Evolutionary conservation across 768 basidiomycete species (phyloP).

Genomic region (Lentinula guzmanii): DNA sequence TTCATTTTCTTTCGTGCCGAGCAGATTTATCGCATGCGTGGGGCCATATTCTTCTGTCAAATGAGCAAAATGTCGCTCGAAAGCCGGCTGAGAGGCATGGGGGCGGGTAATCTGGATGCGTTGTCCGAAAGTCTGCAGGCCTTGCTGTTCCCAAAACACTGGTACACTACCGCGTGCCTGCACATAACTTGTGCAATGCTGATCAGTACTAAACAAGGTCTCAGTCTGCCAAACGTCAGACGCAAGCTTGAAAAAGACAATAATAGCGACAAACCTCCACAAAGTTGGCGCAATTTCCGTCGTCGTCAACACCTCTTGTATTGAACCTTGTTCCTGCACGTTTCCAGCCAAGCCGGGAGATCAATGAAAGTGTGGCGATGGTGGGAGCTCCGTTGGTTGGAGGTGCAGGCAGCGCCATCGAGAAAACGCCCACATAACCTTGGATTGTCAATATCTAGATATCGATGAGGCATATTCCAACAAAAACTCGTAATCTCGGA

Average conservation of each 20-base stretch:
- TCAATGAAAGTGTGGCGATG: slow-evolving; percentile 71
- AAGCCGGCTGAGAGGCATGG: slow-evolving; percentile 93
- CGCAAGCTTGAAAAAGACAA: slow-evolving; percentile 1
- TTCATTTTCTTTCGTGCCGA: slow-evolving; percentile 92
- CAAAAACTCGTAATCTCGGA: slow-evolving; percentile 12
- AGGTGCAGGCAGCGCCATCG: slow-evolving; percentile 70
- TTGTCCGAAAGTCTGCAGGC: slow-evolving; percentile 90
- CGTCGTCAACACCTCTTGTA: slow-evolving; percentile 93
- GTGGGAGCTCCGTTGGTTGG: slow-evolving; percentile 69
- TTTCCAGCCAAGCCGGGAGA: slow-evolving; percentile 89
- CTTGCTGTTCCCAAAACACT: slow-evolving; percentile 99
- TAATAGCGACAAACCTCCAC: slow-evolving; percentile 63
- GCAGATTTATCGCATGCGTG: slow-evolving; percentile 84
- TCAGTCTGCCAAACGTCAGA: slow-evolving; percentile 60
- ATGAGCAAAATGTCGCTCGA: slow-evolving; percentile 88
- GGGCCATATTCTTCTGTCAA: slow-evolving; percentile 82
- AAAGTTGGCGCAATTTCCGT: slow-evolving; percentile 93
- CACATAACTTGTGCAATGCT: slow-evolving; percentile 85
- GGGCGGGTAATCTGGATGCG: slow-evolving; percentile 94
- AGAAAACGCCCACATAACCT: slow-evolving; percentile 84
- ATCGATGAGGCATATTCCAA: slow-evolving; percentile 4
- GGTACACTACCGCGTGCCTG: slow-evolving; percentile 96
- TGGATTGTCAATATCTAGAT: slow-evolving; percentile 83
- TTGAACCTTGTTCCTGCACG: slow-evolving; percentile 97
- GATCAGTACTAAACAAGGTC: slow-evolving; percentile 80